These are phyloP conservation scores for Spencermartinsiella europaea DNA, from an alignment of 805 yeast species.

Conservation along the genomic window DNA sequence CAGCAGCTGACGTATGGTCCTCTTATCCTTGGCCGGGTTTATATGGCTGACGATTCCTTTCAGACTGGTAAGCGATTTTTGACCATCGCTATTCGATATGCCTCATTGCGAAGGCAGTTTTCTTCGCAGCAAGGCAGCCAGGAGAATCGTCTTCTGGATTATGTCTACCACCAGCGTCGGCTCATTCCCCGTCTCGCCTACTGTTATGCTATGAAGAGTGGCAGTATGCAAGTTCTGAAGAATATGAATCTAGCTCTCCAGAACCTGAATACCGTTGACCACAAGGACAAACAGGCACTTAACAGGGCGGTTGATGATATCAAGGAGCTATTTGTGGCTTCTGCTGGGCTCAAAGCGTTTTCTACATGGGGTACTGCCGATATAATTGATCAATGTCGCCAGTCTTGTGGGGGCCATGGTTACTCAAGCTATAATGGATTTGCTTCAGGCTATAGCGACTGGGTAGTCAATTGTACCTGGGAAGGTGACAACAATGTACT, in stretches of 20 bases:
- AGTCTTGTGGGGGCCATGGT: slow-evolving; percentile 95
- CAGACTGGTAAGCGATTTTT: slow-evolving; percentile 72
- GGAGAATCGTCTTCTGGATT: slow-evolving; percentile 75
- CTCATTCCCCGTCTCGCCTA: slow-evolving; percentile 80
- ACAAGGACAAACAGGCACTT: slow-evolving; percentile 43
- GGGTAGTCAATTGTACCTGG: slow-evolving; percentile 99
- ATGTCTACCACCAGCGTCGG: slow-evolving; percentile 84
- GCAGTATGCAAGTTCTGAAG: slow-evolving; percentile 55
- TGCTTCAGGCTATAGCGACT: slow-evolving; percentile 82
- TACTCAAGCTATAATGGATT: slow-evolving; percentile 90
- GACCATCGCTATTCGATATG: slow-evolving; percentile 84
- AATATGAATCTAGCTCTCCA: slow-evolving; percentile 37
- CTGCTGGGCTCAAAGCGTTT: slow-evolving; percentile 85
- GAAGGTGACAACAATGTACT: slow-evolving; percentile 93
- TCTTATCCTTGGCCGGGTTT: slow-evolving; percentile 79
- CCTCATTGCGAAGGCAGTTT: slow-evolving; percentile 87
- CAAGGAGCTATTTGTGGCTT: slow-evolving; percentile 74
- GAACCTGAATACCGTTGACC: slow-evolving; percentile 41
- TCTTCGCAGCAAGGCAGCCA: slow-evolving; percentile 41
- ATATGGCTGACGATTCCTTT: slow-evolving; percentile 82
- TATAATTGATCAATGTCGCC: slow-evolving; percentile 84
- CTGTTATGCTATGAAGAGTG: slow-evolving; percentile 70
- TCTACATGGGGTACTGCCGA: slow-evolving; percentile 81
- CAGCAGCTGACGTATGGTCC: slow-evolving; percentile 90
- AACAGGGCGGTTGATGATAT: slow-evolving; percentile 48